Evolutionary conservation across 2,329 filamentous ascomycete species (phyloP).

Genomic region (Fusarium buxicola): DNA sequence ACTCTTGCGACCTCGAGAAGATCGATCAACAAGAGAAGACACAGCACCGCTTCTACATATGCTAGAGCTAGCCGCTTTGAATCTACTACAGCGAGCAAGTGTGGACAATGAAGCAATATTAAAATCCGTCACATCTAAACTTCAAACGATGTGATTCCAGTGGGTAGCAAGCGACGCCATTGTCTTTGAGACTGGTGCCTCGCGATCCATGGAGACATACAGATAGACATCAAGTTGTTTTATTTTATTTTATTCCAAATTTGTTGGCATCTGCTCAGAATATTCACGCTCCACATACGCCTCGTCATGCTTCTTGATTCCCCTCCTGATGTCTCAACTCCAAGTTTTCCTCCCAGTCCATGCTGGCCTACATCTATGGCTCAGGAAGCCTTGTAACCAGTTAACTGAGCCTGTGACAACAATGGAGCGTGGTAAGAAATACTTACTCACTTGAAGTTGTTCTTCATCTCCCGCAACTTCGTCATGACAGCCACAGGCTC

Average conservation of each 20-base stretch:
- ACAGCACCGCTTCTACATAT: constrained; percentile 66
- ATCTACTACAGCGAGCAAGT: constrained; percentile 69
- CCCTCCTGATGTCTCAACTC: not conserved
- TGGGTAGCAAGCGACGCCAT: constrained; percentile 47
- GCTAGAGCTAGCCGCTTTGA: constrained; percentile 74
- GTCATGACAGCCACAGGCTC: constrained; percentile 87
- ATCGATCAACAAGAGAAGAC: not conserved
- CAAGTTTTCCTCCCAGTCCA: not conserved
- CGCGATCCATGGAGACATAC: constrained; percentile 54
- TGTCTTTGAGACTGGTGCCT: constrained; percentile 45
- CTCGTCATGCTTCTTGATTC: constrained; percentile 1
- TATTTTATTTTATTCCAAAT: constrained; percentile 5
- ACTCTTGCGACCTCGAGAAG: not conserved
- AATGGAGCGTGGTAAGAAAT: not conserved
- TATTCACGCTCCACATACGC: not conserved
- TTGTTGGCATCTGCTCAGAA: constrained; percentile 4
- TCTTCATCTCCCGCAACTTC: constrained; percentile 91
- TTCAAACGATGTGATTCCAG: constrained; percentile 46
- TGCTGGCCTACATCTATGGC: constrained; percentile 49
- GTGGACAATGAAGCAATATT: constrained; percentile 77
- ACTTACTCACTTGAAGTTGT: constrained; percentile 72
- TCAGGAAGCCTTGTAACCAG: constrained; percentile 33
- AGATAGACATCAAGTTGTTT: constrained; percentile 8
- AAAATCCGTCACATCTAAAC: constrained; percentile 52
- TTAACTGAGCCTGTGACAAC: constrained; percentile 7